Evolutionary conservation across 805 yeast species (phyloP).

Genomic region (Hanseniaspora thailandica): DNA sequence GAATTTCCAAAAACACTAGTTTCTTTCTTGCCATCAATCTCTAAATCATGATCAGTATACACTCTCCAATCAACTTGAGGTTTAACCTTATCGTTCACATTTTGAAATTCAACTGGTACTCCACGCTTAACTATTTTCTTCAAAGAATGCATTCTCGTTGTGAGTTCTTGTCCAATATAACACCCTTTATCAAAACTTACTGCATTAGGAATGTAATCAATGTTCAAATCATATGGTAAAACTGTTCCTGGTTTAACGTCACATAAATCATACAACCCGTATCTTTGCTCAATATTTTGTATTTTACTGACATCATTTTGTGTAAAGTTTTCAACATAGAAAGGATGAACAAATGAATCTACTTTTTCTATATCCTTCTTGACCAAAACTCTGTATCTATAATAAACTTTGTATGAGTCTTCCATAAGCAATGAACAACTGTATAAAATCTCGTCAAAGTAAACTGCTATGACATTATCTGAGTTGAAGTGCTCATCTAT

Average conservation of each 20-base stretch:
- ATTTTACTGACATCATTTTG: background rate
- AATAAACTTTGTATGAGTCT: background rate
- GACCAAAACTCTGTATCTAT: conserved; percentile 8
- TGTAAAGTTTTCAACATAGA: background rate
- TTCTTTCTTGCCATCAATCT: background rate
- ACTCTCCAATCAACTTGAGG: conserved; percentile 19
- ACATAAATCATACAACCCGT: background rate
- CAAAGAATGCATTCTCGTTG: conserved; percentile 73
- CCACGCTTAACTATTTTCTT: conserved; percentile 77
- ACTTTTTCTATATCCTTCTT: background rate
- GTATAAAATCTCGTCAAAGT: conserved; percentile 8
- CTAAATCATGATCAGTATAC: conserved; percentile 15
- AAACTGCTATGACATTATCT: background rate
- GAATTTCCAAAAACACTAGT: conserved; percentile 34
- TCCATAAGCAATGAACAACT: background rate
- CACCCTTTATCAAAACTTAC: conserved; percentile 86
- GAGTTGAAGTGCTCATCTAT: background rate
- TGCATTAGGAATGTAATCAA: conserved; percentile 63
- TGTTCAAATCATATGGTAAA: conserved; percentile 73
- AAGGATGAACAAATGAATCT: background rate
- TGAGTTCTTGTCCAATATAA: conserved; percentile 90
- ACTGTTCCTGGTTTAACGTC: conserved; percentile 19
- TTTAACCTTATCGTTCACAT: background rate
- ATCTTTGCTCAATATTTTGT: background rate
- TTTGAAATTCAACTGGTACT: conserved; percentile 45